These are phyloP conservation scores for Venturia carpophila DNA, from an alignment of 2,329 filamentous ascomycete genomes.

Conservation along the genomic window DNA sequence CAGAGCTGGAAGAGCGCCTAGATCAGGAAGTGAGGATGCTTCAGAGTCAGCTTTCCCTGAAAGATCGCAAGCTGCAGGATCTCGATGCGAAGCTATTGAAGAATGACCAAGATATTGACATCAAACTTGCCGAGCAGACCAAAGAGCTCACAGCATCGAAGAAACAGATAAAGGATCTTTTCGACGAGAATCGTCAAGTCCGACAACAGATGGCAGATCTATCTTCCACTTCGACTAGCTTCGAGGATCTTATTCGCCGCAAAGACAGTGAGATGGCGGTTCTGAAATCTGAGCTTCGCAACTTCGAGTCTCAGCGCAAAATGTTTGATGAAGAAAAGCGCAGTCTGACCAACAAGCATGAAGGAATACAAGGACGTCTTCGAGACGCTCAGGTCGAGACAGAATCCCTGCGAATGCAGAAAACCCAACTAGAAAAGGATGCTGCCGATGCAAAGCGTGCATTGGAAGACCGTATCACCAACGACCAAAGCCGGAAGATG, in stretches of 20 bases:
- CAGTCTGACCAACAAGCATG: conserved; percentile 64
- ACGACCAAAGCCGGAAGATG: conserved; percentile 76
- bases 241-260: conserved; percentile 84
- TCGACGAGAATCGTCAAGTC: conserved; percentile 72
- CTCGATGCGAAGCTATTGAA: conserved; percentile 77
- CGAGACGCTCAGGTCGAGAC: conserved; percentile 82
- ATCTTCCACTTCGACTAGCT: conserved; percentile 85
- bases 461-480: conserved; percentile 79
- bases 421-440: conserved; percentile 77
- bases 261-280: conserved; percentile 91
- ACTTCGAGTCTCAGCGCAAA: conserved; percentile 71
- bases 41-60: conserved; percentile 78
- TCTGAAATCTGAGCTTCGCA: conserved; percentile 75
- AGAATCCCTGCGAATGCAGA: conserved; percentile 77
- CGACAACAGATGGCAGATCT: conserved; percentile 80
- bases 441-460: conserved; percentile 79
- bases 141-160: conserved; percentile 73
- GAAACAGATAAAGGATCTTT: conserved; percentile 65
- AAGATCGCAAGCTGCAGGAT: conserved; percentile 83
- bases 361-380: conserved; percentile 65
- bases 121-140: conserved; percentile 68
- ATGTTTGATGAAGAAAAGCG: conserved; percentile 72
- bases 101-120: conserved; percentile 78
- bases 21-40: conserved; percentile 84
- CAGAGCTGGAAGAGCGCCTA: conserved; percentile 66